Conservation (phyloP, 2,329 filamentous ascomycete genomes). For the Fusarium sp. region DNA sequence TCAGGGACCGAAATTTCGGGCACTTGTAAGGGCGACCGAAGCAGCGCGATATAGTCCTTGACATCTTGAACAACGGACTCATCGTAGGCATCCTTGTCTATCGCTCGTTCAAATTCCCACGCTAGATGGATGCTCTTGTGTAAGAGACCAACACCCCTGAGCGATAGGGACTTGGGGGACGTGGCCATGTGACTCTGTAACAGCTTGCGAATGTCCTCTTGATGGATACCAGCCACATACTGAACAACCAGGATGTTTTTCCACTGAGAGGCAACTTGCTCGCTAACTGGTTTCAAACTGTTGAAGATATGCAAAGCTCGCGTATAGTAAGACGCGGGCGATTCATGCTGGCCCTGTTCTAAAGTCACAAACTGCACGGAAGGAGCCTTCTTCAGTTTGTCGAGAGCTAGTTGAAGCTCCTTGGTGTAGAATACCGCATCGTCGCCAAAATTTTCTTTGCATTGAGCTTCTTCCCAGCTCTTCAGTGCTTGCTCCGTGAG, state of each 20-base stretch:
- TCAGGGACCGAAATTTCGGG: not conserved
- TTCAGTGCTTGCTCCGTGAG: slow-evolving; percentile 53
- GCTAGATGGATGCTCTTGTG: slow-evolving; percentile 69
- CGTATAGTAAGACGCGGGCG: slow-evolving; percentile 60
- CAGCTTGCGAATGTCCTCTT: slow-evolving; percentile 57
- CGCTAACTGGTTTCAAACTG: slow-evolving; percentile 18
- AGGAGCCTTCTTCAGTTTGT: slow-evolving; percentile 62
- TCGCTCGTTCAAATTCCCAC: slow-evolving; percentile 64
- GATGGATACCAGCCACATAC: slow-evolving; percentile 65
- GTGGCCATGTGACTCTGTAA: slow-evolving; percentile 46
- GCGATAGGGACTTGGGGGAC: slow-evolving; percentile 28
- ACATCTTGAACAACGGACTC: slow-evolving; percentile 52
- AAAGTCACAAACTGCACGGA: slow-evolving; percentile 65
- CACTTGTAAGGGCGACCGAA: slow-evolving; percentile 54
- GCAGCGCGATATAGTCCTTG: slow-evolving; percentile 61
- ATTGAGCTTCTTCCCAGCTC: slow-evolving; percentile 60
- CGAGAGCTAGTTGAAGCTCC: slow-evolving; percentile 60
- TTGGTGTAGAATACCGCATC: slow-evolving; percentile 64
- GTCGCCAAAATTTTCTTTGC: slow-evolving; percentile 52
- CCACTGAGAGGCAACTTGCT: slow-evolving; percentile 10
- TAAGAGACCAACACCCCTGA: slow-evolving; percentile 58
- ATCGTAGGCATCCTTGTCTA: slow-evolving; percentile 61
- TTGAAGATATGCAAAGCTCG: slow-evolving; percentile 51
- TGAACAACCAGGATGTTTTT: slow-evolving; percentile 49
- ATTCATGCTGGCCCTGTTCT: slow-evolving; percentile 65